Evolutionary conservation across 306 rosid genomes (phyloP).

Genomic region (Erythrophleum fordii): DNA sequence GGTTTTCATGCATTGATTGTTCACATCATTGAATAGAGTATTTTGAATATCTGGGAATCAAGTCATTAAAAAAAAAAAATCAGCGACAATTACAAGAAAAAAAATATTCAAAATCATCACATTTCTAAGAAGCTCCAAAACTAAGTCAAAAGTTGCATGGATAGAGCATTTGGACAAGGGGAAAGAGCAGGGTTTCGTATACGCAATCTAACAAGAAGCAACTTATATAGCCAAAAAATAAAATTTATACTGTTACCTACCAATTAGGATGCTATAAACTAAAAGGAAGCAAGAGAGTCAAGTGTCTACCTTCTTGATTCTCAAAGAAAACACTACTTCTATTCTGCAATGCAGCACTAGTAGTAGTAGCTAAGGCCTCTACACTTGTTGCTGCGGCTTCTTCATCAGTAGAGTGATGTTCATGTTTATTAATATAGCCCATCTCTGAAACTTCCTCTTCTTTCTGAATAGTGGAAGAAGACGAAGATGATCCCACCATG

Average conservation of each 20-base stretch:
- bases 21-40: slow-evolving; percentile 17
- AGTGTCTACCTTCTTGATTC: slow-evolving; percentile 42
- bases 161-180: background rate
- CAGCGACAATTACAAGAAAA: background rate
- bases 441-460: slow-evolving; percentile 33
- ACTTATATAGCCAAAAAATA: background rate
- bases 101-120: background rate
- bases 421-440: slow-evolving; percentile 6
- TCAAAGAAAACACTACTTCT: slow-evolving; percentile 44
- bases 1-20: slow-evolving; percentile 7
- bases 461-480: slow-evolving; percentile 29
- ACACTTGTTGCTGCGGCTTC: slow-evolving; percentile 31
- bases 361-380: slow-evolving; percentile 7
- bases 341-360: slow-evolving; percentile 17
- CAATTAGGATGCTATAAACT: background rate
- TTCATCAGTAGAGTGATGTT: background rate
- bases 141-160: slow-evolving; percentile 11
- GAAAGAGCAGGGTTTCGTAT: background rate
- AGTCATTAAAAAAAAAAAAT: background rate
- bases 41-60: slow-evolving; percentile 20
- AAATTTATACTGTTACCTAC: too few relatives aligned
- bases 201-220: background rate
- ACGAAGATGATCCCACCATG: slow-evolving; percentile 1
- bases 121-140: background rate
- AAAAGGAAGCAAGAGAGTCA: slow-evolving; percentile 4